Conservation (phyloP, 2,329 filamentous ascomycete species). For the Ophiostoma perfectum region DNA sequence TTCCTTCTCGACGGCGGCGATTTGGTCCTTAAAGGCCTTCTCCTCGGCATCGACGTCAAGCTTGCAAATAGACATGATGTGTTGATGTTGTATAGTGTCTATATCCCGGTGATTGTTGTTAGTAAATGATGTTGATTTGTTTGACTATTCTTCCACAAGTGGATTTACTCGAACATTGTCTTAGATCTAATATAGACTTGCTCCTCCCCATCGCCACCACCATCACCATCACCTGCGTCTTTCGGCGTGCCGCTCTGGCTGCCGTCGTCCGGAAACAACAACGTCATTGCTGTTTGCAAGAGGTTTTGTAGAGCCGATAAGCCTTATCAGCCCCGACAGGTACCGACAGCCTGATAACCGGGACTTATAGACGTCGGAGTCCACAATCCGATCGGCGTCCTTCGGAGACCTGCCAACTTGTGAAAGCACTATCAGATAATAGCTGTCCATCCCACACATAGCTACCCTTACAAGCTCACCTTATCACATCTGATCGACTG, state of each 20-base stretch:
- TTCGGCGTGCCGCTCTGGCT: background rate
- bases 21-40: slow-evolving; percentile 32
- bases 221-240: background rate
- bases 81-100: background rate
- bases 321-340: background rate
- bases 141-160: background rate
- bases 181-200: too few species aligned
- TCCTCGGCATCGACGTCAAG: slow-evolving; percentile 30
- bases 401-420: background rate
- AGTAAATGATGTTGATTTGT: background rate
- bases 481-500: slow-evolving; percentile 5
- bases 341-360: background rate
- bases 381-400: background rate
- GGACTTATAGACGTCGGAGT: background rate
- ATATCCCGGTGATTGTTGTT: background rate
- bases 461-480: background rate
- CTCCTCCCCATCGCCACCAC: background rate
- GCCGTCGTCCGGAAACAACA: background rate
- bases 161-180: background rate
- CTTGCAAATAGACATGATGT: slow-evolving; percentile 25
- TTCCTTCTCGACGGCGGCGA: slow-evolving; percentile 34
- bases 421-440: background rate
- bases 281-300: background rate
- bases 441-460: background rate
- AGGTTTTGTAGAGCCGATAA: background rate